phyloP scores from a whole-genome alignment of 805 yeast species.

The Isabelozyma heimii region DNA sequence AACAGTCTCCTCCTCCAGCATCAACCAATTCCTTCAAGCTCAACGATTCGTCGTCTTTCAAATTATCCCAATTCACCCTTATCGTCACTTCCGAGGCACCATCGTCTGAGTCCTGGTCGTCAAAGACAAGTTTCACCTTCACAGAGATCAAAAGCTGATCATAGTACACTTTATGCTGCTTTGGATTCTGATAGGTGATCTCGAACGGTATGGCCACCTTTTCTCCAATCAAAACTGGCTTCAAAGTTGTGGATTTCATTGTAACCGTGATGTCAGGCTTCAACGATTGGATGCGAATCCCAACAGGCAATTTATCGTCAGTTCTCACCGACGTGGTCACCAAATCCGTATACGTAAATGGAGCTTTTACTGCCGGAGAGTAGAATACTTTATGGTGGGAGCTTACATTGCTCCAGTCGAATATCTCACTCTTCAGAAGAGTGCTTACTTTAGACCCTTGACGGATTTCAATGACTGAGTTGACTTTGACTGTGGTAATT shows the following conservation, averaged over 20 bases:
- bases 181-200: conserved; percentile 13
- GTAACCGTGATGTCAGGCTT: conserved; percentile 22
- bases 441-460: conserved; percentile 6
- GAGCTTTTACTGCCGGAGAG: background rate
- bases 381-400: too few species aligned
- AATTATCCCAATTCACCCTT: conserved; percentile 29
- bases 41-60: conserved; percentile 41
- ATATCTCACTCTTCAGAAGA: background rate
- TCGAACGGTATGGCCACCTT: conserved; percentile 18
- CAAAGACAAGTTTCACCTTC: conserved; percentile 13
- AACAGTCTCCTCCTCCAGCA: conserved; percentile 1
- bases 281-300: conserved; percentile 16
- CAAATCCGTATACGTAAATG: background rate
- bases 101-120: conserved; percentile 1
- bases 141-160: conserved; percentile 18
- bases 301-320: conserved; percentile 4
- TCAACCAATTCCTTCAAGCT: conserved; percentile 14
- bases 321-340: background rate
- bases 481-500: conserved; percentile 14
- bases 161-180: conserved; percentile 13
- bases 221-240: conserved; percentile 28
- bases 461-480: conserved; percentile 7
- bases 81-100: conserved; percentile 12
- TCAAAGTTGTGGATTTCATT: conserved; percentile 4
- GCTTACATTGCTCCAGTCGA: background rate